Base-by-base conservation (phyloP, 2,329 filamentous ascomycete species). In the Ilyonectria robusta region DNA sequence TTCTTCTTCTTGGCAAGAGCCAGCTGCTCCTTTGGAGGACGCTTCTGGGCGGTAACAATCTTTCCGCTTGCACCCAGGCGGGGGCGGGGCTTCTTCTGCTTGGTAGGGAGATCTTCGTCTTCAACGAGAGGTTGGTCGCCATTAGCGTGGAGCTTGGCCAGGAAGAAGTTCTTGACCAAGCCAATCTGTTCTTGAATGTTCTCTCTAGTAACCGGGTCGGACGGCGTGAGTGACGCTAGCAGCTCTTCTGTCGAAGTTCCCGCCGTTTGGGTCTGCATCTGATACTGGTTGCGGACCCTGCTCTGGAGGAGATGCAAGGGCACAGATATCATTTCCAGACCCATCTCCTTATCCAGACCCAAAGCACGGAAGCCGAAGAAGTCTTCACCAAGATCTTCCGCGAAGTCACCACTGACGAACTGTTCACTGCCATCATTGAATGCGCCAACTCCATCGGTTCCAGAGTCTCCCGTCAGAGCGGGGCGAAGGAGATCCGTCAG, bases 321-420 rank as follows among this genome's bases (percentile, higher is more conserved):
- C 40, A 99, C 96, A 59, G 93, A 95, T 68, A 98, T 89, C 72
- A 93, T 93, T 35, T 95, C 92, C 68, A 96, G 87, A 19, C 95
- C 95, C 78, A 98, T 92, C 78, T 99, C 96, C 74, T 91, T 92
- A 76, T 97, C 94, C 65, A 99, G 87, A 48, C 96, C 96, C 51
- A 99, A 89, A 67, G 97, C 95, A 78, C 94, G 95, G 88, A 99
- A 98, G 31, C 96, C 96, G 77, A 99, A 99, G 88, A 98, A 99
- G 82, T 99, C 96, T 84, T 99, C 96, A 68, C 95, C 95, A 13
- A 99, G 92, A 74, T 99, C 96, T 79, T 98, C 96, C 1, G 96
- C 96, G 79, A 99, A 99, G 80, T 99, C 96, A 68, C 96, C 96
- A 51, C 93, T 94, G 54, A 98, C 91, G 74, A 98, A 99, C 78